phyloP scores from a whole-genome alignment of 768 basidiomycete genomes.

The Rhizopogon vesiculosus region DNA sequence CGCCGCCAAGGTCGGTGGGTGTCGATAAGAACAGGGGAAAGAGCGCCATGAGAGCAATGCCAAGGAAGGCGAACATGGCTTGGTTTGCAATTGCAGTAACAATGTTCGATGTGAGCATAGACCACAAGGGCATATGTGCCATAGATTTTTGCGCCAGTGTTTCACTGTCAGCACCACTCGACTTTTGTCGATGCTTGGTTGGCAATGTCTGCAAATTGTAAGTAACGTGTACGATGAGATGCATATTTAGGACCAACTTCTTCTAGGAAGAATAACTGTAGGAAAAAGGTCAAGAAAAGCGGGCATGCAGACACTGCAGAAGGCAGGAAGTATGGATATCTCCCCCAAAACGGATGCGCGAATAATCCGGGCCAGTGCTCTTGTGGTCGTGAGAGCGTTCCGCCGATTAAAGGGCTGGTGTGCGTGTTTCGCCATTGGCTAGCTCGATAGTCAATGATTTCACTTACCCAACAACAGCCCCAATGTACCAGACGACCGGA shows the following conservation, averaged over 20 bases:
- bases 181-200: neutral
- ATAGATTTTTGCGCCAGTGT: neutral
- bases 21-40: slow-evolving; percentile 42
- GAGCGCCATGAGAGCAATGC: slow-evolving; percentile 35
- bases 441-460: neutral
- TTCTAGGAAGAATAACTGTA: slow-evolving; percentile 19
- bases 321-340: slow-evolving; percentile 34
- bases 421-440: neutral
- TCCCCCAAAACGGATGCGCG: slow-evolving; percentile 30
- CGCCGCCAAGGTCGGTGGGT: slow-evolving; percentile 37
- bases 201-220: neutral
- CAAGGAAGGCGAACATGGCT: slow-evolving; percentile 35
- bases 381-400: slow-evolving; percentile 48
- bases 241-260: slow-evolving; percentile 19
- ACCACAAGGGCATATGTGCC: slow-evolving; percentile 39
- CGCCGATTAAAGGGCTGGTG: slow-evolving; percentile 51
- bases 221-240: neutral
- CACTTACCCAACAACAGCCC: slow-evolving; percentile 31
- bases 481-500: slow-evolving; percentile 23
- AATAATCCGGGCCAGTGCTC: slow-evolving; percentile 50
- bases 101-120: slow-evolving; percentile 31
- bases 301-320: slow-evolving; percentile 17
- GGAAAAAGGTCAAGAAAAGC: slow-evolving; percentile 8
- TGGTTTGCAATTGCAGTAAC: slow-evolving; percentile 39
- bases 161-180: neutral